Percentiles rank a stretch among this genome's conserved stretches.
Conservation (phyloP, 2,329 filamentous ascomycete species). For the Alternaria sp. region DNA sequence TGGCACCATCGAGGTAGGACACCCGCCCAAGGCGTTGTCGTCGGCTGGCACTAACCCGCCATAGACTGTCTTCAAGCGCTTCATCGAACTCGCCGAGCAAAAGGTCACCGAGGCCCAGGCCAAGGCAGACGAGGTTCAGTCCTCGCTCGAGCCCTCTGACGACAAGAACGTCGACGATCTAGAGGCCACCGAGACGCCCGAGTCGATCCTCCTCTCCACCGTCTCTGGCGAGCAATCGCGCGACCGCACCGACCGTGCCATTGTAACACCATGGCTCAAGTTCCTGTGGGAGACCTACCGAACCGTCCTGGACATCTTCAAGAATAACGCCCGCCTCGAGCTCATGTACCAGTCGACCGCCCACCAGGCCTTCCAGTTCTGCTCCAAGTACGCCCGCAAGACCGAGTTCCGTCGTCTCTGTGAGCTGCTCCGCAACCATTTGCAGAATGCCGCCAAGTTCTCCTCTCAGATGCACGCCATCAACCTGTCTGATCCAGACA, state of each 20-base stretch:
- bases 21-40: background rate
- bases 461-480: constrained; percentile 99
- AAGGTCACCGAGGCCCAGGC: constrained; percentile 96
- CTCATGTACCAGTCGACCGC: constrained; percentile 98
- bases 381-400: constrained; percentile 96
- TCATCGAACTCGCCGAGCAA: constrained; percentile 94
- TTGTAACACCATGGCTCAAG: constrained; percentile 99
- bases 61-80: constrained; percentile 86
- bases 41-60: constrained; percentile 15
- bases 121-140: constrained; percentile 95
- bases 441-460: constrained; percentile 99
- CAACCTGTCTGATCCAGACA: constrained; percentile 97
- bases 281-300: constrained; percentile 99
- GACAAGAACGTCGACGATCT: constrained; percentile 87
- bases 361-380: constrained; percentile 98
- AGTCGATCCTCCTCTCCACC: constrained; percentile 96
- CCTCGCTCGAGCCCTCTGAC: constrained; percentile 77
- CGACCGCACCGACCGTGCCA: constrained; percentile 95
- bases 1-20: constrained; percentile 85
- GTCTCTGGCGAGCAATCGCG: constrained; percentile 97
- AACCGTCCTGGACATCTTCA: constrained; percentile 95
- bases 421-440: constrained; percentile 96
- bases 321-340: constrained; percentile 98
- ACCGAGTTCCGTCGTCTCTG: constrained; percentile 98
- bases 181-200: constrained; percentile 95